Percentiles rank a stretch among this genome's conserved stretches.
Evolutionary conservation across 31 red algal species (phyloP).

Genomic region (Odonthalia washingtoniensis): DNA sequence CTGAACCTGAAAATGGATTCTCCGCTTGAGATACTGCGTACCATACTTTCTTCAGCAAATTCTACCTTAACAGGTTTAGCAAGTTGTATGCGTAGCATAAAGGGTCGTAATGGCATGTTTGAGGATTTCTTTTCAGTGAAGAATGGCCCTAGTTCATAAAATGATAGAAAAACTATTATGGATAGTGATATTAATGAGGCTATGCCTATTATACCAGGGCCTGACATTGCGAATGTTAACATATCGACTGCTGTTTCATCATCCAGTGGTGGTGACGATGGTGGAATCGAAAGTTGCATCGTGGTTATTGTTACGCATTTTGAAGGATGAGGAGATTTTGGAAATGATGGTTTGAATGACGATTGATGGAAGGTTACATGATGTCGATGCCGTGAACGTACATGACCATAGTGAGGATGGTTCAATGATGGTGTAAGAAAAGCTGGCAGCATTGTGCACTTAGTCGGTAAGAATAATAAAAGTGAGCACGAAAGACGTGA

Average conservation of each 20-base stretch:
- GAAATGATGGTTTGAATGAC: no score
- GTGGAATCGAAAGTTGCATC: no score
- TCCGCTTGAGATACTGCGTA: conserved; percentile 17
- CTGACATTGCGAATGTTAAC: conserved; percentile 64
- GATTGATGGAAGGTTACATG: no score
- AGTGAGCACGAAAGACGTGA: no score
- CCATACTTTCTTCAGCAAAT: conserved; percentile 42
- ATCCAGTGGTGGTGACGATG: conserved; percentile 33
- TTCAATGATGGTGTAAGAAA: no score
- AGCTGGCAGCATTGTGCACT: no score
- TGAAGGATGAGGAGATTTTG: no score
- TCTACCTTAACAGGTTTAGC: conserved; percentile 23
- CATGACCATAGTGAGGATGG: no score
- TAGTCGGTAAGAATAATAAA: no score
- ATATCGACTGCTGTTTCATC: conserved; percentile 72
- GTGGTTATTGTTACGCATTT: no score
- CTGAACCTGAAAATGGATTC: conserved; percentile 46
- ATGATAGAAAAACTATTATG: conserved; percentile 43
- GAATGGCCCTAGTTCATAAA: conserved; percentile 53
- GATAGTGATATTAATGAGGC: conserved; percentile 25
- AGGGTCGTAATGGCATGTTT: no score
- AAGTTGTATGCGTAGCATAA: conserved; percentile 32
- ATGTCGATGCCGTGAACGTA: no score
- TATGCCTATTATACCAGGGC: conserved; percentile 48
- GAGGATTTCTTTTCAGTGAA: not conserved